Evolutionary conservation across 139 green algal species (phyloP).

Genomic region (Astrephomene gubernaculifera): DNA sequence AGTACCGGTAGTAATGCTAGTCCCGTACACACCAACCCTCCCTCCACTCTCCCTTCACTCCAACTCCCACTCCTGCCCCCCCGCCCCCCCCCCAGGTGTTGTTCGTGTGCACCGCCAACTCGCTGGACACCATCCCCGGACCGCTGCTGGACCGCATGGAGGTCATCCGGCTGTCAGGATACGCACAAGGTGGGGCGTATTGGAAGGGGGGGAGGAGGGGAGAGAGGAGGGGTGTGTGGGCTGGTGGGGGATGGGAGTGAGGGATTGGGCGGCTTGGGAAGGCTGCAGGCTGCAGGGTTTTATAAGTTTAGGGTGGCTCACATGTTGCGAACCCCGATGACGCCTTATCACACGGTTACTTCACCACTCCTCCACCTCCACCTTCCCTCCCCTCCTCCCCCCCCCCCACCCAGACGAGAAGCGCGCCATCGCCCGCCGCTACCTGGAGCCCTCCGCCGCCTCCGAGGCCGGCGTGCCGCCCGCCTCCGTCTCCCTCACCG

Average conservation of each 20-base stretch:
- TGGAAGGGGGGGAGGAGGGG: not conserved
- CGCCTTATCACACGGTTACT: no score
- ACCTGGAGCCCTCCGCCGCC: slow-evolving; percentile 86
- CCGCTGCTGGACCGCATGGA: slow-evolving; percentile 98
- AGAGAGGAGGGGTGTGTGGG: not conserved
- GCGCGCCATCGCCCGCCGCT: slow-evolving; percentile 89
- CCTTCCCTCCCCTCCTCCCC: not conserved
- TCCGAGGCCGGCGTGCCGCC: slow-evolving; percentile 80
- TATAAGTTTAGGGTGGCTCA: no score
- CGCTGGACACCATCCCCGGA: slow-evolving; percentile 95
- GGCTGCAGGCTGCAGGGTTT: not conserved
- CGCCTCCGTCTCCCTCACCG: slow-evolving; percentile 73
- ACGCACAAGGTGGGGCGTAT: slow-evolving; percentile 44
- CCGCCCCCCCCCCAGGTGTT: slow-evolving; percentile 68
- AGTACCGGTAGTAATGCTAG: no score
- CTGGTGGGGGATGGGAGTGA: not conserved
- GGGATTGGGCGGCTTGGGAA: not conserved
- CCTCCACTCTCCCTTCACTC: no score
- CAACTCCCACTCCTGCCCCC: no score
- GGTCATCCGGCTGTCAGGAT: slow-evolving; percentile 74
- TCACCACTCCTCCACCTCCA: not conserved
- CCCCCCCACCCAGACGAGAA: slow-evolving; percentile 84
- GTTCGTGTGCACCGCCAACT: slow-evolving; percentile 98
- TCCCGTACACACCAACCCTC: no score
- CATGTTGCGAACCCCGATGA: no score